A percentile compares a stretch with the other conserved stretches of the same genome.
These are phyloP conservation scores for Zygnema circumcarinatum DNA, from an alignment of 139 green algal genomes.

Conservation along the genomic window DNA sequence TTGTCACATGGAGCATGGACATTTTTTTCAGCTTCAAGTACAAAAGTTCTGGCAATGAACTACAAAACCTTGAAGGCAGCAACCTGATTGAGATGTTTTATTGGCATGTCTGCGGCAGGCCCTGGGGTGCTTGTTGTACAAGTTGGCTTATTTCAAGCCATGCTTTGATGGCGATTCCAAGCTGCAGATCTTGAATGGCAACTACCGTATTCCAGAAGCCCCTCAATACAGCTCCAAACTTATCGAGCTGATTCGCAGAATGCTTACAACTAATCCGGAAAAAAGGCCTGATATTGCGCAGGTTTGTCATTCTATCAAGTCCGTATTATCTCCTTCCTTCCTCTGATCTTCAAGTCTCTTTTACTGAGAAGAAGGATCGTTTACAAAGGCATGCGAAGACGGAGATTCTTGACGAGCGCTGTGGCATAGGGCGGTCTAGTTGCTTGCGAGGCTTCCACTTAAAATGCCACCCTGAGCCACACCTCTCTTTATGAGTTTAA, in stretches of 20 bases:
- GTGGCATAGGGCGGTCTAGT: too few relatives aligned
- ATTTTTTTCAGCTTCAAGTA: neutral
- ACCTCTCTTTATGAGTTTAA: too few relatives aligned
- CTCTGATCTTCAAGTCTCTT: neutral
- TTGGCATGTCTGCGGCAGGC: conserved; percentile 39
- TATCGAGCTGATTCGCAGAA: conserved; percentile 37
- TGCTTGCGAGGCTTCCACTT: too few relatives aligned
- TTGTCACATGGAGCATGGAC: conserved; percentile 21
- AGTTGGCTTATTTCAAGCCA: conserved; percentile 47
- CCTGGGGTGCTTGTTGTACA: conserved; percentile 54
- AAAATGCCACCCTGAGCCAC: too few relatives aligned
- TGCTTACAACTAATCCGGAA: conserved; percentile 32
- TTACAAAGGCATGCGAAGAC: neutral
- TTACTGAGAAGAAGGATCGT: neutral
- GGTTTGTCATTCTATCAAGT: conserved; percentile 19
- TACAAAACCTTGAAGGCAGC: neutral
- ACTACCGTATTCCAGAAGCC: conserved; percentile 59
- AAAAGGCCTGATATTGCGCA: conserved; percentile 36
- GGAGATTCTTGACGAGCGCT: too few relatives aligned
- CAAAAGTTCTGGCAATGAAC: neutral
- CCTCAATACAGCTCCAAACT: conserved; percentile 40
- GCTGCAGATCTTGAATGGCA: conserved; percentile 61
- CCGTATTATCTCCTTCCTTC: neutral
- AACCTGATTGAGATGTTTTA: neutral
- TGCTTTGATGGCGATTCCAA: conserved; percentile 63